A percentile compares a stretch with the other conserved stretches of the same genome.
phyloP scores from a whole-genome alignment of 2,329 filamentous ascomycete genomes.

The Fusarium devonianum region DNA sequence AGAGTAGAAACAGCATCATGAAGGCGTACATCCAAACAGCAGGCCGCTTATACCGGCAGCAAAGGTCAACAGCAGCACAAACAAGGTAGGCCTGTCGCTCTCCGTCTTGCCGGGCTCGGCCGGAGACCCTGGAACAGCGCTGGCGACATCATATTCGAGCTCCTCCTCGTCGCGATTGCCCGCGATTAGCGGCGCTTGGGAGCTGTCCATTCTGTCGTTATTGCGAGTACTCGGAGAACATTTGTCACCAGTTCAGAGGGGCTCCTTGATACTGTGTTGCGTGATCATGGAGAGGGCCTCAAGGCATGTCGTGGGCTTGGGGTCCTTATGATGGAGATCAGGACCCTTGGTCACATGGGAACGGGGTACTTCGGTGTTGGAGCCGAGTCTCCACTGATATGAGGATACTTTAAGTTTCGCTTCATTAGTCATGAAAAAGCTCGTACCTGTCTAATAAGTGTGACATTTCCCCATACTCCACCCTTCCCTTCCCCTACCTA shows the following conservation, averaged over 20 bases:
- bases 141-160: constrained; percentile 42
- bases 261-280: constrained; percentile 24
- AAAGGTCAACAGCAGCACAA: constrained; percentile 68
- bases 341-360: constrained; percentile 37
- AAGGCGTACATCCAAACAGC: constrained; percentile 68
- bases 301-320: constrained; percentile 9
- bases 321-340: constrained; percentile 36
- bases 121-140: constrained; percentile 27
- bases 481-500: background rate
- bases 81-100: constrained; percentile 52
- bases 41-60: constrained; percentile 72
- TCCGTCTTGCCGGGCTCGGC: constrained; percentile 42
- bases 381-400: too few species aligned
- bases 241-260: constrained; percentile 6
- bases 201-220: constrained; percentile 45
- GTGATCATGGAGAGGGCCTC: constrained; percentile 20
- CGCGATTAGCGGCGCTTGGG: constrained; percentile 51
- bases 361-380: constrained; percentile 13
- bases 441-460: too few species aligned
- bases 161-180: constrained; percentile 44
- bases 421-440: too few species aligned
- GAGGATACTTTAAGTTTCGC: too few species aligned
- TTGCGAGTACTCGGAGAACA: constrained; percentile 1
- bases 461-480: background rate
- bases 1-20: background rate